A percentile compares a stretch with the other conserved stretches of the same genome.
Evolutionary conservation across 179 eudicot genomes (phyloP).

Genomic region (Corrigiola litoralis): DNA sequence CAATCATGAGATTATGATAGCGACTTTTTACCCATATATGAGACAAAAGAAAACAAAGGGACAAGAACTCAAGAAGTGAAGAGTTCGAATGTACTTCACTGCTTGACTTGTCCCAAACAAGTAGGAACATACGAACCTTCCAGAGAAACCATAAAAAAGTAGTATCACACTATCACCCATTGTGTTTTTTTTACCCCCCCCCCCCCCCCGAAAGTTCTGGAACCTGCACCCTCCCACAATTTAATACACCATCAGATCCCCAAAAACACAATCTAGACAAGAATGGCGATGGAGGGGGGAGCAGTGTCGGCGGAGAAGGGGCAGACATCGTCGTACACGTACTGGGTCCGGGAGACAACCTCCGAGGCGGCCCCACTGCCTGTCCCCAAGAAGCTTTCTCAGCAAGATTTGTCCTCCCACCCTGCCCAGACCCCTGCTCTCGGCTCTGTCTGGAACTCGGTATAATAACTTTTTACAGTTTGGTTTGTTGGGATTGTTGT

Average conservation of each 20-base stretch:
- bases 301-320: conserved; percentile 28
- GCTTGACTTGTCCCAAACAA: too few species aligned
- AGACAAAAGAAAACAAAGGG: too few species aligned
- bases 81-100: too few species aligned
- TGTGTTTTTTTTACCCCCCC: too few species aligned
- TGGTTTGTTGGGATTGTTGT: neutral
- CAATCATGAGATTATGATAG: too few species aligned
- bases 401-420: conserved; percentile 29
- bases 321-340: conserved; percentile 63
- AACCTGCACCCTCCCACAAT: too few species aligned
- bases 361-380: conserved; percentile 87
- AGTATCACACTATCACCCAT: too few species aligned
- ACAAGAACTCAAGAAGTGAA: too few species aligned
- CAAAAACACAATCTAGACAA: neutral
- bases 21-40: too few species aligned
- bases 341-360: conserved; percentile 71
- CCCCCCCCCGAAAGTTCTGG: too few species aligned
- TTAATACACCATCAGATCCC: conserved; percentile 6
- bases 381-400: conserved; percentile 62
- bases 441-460: conserved; percentile 95
- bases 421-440: conserved; percentile 38
- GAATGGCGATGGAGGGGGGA: conserved; percentile 36
- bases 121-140: too few species aligned
- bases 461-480: neutral
- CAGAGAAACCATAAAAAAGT: too few species aligned